These are phyloP conservation scores for Colletotrichum sp. DNA, from an alignment of 2,329 filamentous ascomycete species.

Conservation along the genomic window DNA sequence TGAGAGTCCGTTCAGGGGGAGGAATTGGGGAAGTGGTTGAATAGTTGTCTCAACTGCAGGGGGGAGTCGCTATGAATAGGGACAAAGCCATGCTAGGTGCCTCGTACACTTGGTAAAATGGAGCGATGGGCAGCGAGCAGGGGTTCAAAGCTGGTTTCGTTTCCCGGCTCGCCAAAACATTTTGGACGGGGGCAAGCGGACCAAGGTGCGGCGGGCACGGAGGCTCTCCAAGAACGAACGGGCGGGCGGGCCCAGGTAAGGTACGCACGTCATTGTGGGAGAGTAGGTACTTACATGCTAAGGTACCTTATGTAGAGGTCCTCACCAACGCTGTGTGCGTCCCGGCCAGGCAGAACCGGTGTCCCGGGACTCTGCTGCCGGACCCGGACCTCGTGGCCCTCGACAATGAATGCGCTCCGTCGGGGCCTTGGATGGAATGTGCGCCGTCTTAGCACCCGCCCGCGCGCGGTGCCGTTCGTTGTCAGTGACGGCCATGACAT, in stretches of 20 bases:
- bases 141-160: constrained; percentile 7
- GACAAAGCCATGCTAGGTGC: neutral
- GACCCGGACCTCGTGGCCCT: neutral
- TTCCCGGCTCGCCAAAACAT: neutral
- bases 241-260: neutral
- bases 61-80: neutral
- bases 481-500: neutral
- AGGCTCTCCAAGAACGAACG: neutral
- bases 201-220: neutral
- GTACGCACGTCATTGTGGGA: neutral
- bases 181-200: neutral
- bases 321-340: neutral
- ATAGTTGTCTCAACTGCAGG: neutral
- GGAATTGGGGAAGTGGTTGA: neutral
- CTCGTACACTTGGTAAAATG: neutral
- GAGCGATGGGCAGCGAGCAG: neutral
- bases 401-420: neutral
- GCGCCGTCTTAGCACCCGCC: neutral
- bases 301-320: neutral
- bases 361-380: neutral
- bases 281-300: too few species aligned
- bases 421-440: neutral
- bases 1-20: neutral
- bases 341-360: neutral
- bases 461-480: neutral